These are phyloP conservation scores for Phaeosphaeriaceae sp. DNA, from an alignment of 2,329 filamentous ascomycete genomes.

Conservation along the genomic window DNA sequence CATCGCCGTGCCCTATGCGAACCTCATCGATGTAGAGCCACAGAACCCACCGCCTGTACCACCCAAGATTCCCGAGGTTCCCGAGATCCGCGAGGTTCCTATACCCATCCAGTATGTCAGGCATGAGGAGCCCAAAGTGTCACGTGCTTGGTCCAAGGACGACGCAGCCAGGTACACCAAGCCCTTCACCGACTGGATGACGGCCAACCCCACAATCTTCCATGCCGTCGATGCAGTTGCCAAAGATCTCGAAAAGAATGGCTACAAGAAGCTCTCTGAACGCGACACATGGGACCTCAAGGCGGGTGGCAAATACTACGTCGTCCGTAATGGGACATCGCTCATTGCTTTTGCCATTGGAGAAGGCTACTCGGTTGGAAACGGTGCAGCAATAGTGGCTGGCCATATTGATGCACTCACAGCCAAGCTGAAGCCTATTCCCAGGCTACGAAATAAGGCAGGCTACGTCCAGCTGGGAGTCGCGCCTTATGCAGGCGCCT, in stretches of 20 bases:
- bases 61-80: constrained; percentile 45
- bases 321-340: constrained; percentile 82
- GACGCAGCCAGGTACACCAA: constrained; percentile 66
- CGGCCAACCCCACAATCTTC: constrained; percentile 89
- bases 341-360: constrained; percentile 87
- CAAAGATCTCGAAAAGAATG: constrained; percentile 71
- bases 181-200: constrained; percentile 87
- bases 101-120: constrained; percentile 12
- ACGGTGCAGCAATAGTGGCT: constrained; percentile 86
- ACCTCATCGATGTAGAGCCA: constrained; percentile 41
- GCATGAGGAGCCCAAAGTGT: constrained; percentile 1
- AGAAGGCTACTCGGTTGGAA: constrained; percentile 78
- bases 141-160: constrained; percentile 27
- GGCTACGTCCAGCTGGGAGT: constrained; percentile 91
- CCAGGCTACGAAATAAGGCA: constrained; percentile 79
- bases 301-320: constrained; percentile 86
- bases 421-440: constrained; percentile 87
- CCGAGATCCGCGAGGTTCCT: constrained; percentile 41
- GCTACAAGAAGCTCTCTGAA: constrained; percentile 80
- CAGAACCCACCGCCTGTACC: constrained; percentile 47
- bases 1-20: constrained; percentile 36
- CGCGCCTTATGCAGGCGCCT: constrained; percentile 86
- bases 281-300: constrained; percentile 82
- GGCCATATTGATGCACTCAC: constrained; percentile 94
- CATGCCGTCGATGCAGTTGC: constrained; percentile 85